These are phyloP conservation scores for Podospora didyma DNA, from an alignment of 495 filamentous ascomycete genomes.

Conservation along the genomic window DNA sequence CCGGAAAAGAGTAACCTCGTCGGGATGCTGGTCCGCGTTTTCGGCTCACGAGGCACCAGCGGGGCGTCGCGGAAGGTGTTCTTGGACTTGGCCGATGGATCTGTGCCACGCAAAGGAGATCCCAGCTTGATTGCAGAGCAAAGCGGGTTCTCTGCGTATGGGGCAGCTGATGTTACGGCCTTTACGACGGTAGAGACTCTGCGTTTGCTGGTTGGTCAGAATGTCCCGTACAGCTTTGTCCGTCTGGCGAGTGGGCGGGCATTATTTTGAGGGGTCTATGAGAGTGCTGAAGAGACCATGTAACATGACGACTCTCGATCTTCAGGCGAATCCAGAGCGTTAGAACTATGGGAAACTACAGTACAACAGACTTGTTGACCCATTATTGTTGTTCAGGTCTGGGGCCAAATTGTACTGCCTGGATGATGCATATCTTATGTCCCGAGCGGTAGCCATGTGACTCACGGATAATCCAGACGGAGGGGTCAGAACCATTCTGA, in stretches of 20 bases:
- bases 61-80: conserved; percentile 70
- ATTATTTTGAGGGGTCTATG: conserved; percentile 47
- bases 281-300: too few relatives aligned
- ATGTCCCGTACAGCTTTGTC: conserved; percentile 84
- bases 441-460: too few relatives aligned
- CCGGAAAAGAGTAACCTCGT: conserved; percentile 75
- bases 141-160: conserved; percentile 74
- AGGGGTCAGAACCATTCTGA: too few relatives aligned
- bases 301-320: too few relatives aligned
- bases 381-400: too few relatives aligned
- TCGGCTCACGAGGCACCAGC: conserved; percentile 44
- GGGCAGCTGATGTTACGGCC: conserved; percentile 70
- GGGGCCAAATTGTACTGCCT: too few relatives aligned
- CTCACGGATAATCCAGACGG: too few relatives aligned
- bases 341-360: too few relatives aligned
- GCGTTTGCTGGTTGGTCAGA: conserved; percentile 73
- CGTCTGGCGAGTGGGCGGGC: conserved; percentile 68
- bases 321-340: too few relatives aligned
- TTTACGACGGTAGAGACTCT: conserved; percentile 81
- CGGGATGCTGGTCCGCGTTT: conserved; percentile 72
- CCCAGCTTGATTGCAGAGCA: conserved; percentile 63
- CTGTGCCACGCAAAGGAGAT: conserved; percentile 56
- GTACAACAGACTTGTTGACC: too few relatives aligned
- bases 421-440: too few relatives aligned
- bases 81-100: conserved; percentile 69